Percentiles rank a stretch among this genome's conserved stretches.
Evolutionary conservation across 2,329 filamentous ascomycete genomes (phyloP).

Genomic region (Sclerotinia minor): DNA sequence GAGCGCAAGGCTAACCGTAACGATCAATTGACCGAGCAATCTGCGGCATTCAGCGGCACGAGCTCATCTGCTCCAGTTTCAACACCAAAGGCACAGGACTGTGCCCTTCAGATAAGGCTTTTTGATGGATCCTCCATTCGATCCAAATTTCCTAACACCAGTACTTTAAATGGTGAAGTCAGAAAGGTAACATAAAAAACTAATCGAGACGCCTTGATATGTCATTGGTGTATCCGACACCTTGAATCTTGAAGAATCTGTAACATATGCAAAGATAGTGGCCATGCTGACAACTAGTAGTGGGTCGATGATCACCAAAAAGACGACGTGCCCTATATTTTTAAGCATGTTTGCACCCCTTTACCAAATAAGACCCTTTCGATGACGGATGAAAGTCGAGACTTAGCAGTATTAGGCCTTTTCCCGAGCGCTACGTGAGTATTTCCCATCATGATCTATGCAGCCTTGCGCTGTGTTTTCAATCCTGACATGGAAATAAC

Average conservation of each 20-base stretch:
- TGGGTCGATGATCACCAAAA: constrained; percentile 73
- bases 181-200: constrained; percentile 46
- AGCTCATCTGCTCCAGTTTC: constrained; percentile 5
- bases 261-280: background rate
- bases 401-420: constrained; percentile 68
- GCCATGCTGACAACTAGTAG: constrained; percentile 16
- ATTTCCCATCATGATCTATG: background rate
- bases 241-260: background rate
- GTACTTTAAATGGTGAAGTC: constrained; percentile 65
- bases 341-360: constrained; percentile 81
- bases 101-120: constrained; percentile 74
- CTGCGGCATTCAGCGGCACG: constrained; percentile 1
- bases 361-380: constrained; percentile 73
- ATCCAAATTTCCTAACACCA: constrained; percentile 64
- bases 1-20: constrained; percentile 48
- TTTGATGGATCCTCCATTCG: constrained; percentile 83
- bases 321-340: constrained; percentile 68
- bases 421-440: constrained; percentile 69
- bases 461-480: background rate
- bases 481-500: background rate
- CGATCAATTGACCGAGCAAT: background rate
- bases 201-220: background rate
- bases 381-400: constrained; percentile 69
- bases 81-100: constrained; percentile 41
- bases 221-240: background rate